These are phyloP conservation scores for Ceratocystis variospora DNA, from an alignment of 2,329 filamentous ascomycete species.

Conservation along the genomic window DNA sequence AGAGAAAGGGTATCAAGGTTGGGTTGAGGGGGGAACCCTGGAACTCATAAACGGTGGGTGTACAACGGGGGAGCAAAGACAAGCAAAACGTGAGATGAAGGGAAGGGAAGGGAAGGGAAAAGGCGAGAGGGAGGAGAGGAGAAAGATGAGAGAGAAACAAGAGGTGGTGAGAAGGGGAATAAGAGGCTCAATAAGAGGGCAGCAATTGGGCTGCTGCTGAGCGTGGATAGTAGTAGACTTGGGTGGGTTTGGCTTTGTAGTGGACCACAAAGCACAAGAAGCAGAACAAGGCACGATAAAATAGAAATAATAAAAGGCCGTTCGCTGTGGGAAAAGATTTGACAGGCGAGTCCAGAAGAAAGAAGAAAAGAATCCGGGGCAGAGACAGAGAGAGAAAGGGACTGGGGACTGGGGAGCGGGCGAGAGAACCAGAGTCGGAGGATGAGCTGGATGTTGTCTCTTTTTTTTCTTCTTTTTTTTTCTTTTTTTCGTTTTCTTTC, in stretches of 20 bases:
- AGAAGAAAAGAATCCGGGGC: background rate
- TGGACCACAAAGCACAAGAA: background rate
- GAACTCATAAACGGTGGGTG: background rate
- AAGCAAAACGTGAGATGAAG: slow-evolving; percentile 7
- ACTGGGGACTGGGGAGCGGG: no score
- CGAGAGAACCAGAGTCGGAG: no score
- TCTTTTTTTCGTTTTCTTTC: background rate
- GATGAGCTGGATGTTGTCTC: background rate
- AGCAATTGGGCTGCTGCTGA: background rate
- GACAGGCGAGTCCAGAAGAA: background rate
- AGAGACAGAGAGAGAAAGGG: background rate
- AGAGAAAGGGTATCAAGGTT: slow-evolving; percentile 10
- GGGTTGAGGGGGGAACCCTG: background rate
- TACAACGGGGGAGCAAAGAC: background rate
- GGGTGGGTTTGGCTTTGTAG: background rate
- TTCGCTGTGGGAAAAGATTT: background rate
- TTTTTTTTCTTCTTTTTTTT: background rate
- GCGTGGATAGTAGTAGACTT: background rate
- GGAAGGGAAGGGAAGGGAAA: background rate
- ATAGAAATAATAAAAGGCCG: background rate
- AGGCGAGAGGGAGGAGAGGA: background rate
- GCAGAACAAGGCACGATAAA: background rate
- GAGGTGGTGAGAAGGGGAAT: background rate
- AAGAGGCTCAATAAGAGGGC: background rate
- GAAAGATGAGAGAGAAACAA: background rate